phyloP scores from a whole-genome alignment of 495 filamentous ascomycete species.

The Penicillium samsonianum region DNA sequence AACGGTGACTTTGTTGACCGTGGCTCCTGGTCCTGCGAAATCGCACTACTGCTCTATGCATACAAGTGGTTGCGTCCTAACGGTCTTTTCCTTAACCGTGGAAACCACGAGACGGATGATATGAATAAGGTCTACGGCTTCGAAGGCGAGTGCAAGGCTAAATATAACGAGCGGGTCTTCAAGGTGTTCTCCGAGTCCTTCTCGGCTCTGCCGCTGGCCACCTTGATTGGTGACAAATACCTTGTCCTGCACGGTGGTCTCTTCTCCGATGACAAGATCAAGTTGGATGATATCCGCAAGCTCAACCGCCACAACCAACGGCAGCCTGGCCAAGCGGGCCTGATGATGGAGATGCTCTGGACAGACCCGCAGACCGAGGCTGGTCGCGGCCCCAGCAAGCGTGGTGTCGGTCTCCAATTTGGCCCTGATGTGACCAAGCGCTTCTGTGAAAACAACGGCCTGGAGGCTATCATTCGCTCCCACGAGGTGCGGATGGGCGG shows the following conservation, averaged over 20 bases:
- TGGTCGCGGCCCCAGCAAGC: slow-evolving; percentile 91
- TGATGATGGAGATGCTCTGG: slow-evolving; percentile 99
- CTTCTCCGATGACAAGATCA: slow-evolving; percentile 95
- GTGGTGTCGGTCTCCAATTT: slow-evolving; percentile 94
- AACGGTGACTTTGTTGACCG: slow-evolving; percentile 99
- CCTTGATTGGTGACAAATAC: slow-evolving; percentile 87
- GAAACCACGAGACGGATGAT: slow-evolving; percentile 99
- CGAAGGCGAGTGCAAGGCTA: slow-evolving; percentile 95
- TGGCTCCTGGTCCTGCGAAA: slow-evolving; percentile 96
- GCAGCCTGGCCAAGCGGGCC: slow-evolving; percentile 89
- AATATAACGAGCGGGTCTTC: slow-evolving; percentile 95
- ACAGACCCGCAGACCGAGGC: slow-evolving; percentile 87
- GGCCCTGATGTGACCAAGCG: slow-evolving; percentile 95
- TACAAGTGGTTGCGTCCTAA: slow-evolving; percentile 94
- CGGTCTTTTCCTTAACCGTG: slow-evolving; percentile 92
- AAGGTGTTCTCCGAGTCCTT: slow-evolving; percentile 99
- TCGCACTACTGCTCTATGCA: slow-evolving; percentile 89
- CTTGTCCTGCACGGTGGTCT: slow-evolving; percentile 93
- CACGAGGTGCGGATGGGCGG: slow-evolving; percentile 98
- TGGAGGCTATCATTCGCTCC: slow-evolving; percentile 92
- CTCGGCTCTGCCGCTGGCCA: slow-evolving; percentile 90
- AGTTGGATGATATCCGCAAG: slow-evolving; percentile 90
- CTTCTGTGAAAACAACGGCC: slow-evolving; percentile 94
- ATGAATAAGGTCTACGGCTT: slow-evolving; percentile 99
- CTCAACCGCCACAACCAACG: slow-evolving; percentile 88